Conservation (phyloP, 2,329 filamentous ascomycete genomes). For the Cordyceps fumosorosea region DNA sequence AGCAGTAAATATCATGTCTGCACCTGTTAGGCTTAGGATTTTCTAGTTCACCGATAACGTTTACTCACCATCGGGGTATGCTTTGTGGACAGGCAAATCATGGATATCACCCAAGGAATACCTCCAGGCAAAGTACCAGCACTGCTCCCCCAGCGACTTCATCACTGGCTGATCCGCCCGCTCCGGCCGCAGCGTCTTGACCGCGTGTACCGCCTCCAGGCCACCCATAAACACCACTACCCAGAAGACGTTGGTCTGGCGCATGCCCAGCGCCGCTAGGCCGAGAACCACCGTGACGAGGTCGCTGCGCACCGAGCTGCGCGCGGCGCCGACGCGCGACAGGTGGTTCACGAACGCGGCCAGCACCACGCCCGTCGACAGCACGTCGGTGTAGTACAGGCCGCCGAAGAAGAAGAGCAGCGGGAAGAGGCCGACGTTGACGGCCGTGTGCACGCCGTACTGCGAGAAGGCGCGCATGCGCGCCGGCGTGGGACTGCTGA, state of each 20-base stretch:
- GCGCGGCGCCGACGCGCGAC: conserved; percentile 30
- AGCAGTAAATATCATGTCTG: conserved; percentile 50
- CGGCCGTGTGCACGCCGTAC: conserved; percentile 52
- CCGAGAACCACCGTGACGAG: conserved; percentile 50
- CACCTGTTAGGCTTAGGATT: conserved; percentile 14
- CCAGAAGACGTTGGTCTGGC: conserved; percentile 98
- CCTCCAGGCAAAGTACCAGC: conserved; percentile 33
- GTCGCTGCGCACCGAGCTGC: conserved; percentile 31
- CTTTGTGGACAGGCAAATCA: conserved; percentile 42
- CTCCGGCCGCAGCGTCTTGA: conserved; percentile 37
- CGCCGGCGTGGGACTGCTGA: conserved; percentile 13
- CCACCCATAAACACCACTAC: conserved; percentile 70
- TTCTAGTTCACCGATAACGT: neutral
- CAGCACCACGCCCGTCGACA: conserved; percentile 71
- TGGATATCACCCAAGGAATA: conserved; percentile 48
- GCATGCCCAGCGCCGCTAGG: conserved; percentile 62
- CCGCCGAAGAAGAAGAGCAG: conserved; percentile 93
- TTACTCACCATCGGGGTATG: conserved; percentile 44
- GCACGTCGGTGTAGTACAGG: conserved; percentile 89
- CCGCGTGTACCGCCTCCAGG: conserved; percentile 45
- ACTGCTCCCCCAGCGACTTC: conserved; percentile 26
- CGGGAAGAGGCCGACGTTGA: conserved; percentile 82
- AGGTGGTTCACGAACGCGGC: conserved; percentile 57
- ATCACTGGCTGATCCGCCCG: conserved; percentile 25
- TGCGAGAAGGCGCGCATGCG: conserved; percentile 25